phyloP scores from a whole-genome alignment of 768 basidiomycete species.

The Mycena floridula region DNA sequence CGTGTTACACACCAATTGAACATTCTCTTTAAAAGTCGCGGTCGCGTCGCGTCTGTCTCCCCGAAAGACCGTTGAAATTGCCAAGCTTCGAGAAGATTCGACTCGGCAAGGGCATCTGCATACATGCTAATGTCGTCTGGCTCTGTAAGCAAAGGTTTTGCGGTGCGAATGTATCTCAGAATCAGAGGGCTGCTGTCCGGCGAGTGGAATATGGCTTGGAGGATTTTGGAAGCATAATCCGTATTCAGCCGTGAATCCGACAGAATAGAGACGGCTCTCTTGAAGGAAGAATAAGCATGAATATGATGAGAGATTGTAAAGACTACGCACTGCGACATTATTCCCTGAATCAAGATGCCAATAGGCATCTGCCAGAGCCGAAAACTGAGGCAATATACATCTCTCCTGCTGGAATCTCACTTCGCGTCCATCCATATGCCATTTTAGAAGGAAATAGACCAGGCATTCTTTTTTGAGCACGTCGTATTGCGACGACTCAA shows the following conservation, averaged over 20 bases:
- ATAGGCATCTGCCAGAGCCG: constrained; percentile 74
- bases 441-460: constrained; percentile 76
- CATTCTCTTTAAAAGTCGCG: constrained; percentile 50
- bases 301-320: constrained; percentile 1
- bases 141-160: constrained; percentile 63
- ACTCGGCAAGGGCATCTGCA: constrained; percentile 57
- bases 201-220: constrained; percentile 53
- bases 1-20: constrained; percentile 66
- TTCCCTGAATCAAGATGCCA: constrained; percentile 73
- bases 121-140: constrained; percentile 71
- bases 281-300: not conserved
- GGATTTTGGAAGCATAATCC: constrained; percentile 74
- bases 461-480: constrained; percentile 74
- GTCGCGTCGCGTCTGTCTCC: constrained; percentile 48
- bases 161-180: constrained; percentile 69
- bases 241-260: constrained; percentile 69
- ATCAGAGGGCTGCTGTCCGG: constrained; percentile 50
- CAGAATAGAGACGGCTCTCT: constrained; percentile 70
- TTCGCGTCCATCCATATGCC: constrained; percentile 63
- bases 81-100: constrained; percentile 69
- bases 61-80: constrained; percentile 65
- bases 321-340: constrained; percentile 50
- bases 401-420: constrained; percentile 41
- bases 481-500: constrained; percentile 62
- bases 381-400: constrained; percentile 73